Percentiles rank a stretch among this genome's conserved stretches.
Conservation (phyloP, 2,329 filamentous ascomycete genomes). For the Clarireedia paspali region DNA sequence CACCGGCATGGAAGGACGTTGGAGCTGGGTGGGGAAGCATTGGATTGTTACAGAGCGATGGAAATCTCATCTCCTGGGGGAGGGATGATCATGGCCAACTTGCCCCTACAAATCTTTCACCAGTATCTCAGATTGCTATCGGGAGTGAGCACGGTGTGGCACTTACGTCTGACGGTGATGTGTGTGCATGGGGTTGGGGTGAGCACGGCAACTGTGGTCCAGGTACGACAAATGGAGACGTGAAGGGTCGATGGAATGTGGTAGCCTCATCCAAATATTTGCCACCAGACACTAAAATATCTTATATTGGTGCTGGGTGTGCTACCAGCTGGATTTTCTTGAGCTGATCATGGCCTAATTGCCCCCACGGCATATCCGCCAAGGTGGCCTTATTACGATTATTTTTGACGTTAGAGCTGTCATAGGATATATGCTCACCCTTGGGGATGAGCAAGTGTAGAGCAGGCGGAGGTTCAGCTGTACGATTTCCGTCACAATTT, state of each 20-base stretch:
- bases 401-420: too few species aligned
- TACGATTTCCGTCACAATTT: too few species aligned
- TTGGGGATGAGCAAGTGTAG: too few species aligned
- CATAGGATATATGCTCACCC: too few species aligned
- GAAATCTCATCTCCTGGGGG: slow-evolving; percentile 66
- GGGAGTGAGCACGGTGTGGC: slow-evolving; percentile 89
- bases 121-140: slow-evolving; percentile 57
- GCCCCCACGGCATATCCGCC: background rate
- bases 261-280: slow-evolving; percentile 53
- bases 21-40: slow-evolving; percentile 77
- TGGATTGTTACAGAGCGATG: slow-evolving; percentile 58
- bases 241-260: slow-evolving; percentile 61
- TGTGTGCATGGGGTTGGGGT: slow-evolving; percentile 91
- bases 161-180: slow-evolving; percentile 53
- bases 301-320: slow-evolving; percentile 71
- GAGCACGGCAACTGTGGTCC: slow-evolving; percentile 95
- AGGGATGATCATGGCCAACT: slow-evolving; percentile 80
- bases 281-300: slow-evolving; percentile 43
- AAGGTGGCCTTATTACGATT: too few species aligned
- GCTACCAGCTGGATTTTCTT: slow-evolving; percentile 74
- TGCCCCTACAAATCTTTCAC: slow-evolving; percentile 53
- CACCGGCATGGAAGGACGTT: slow-evolving; percentile 58
- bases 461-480: too few species aligned
- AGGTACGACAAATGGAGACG: slow-evolving; percentile 52
- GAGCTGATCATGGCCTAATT: background rate